phyloP scores from a whole-genome alignment of 2,329 filamentous ascomycete genomes.

The Penicillium corylophilum region DNA sequence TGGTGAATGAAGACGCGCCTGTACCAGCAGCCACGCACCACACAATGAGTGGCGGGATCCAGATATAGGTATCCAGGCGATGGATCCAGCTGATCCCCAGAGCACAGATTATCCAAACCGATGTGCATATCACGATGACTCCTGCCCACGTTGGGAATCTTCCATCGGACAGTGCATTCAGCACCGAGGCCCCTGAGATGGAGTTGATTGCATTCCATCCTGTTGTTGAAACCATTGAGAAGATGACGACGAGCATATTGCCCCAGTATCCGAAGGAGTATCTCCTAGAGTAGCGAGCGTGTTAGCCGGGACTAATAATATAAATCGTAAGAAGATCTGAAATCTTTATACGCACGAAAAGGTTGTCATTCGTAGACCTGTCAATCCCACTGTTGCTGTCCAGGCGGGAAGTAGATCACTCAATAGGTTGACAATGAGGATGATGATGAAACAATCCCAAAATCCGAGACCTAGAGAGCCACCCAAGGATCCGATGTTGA shows the following conservation, averaged over 20 bases:
- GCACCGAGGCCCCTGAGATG: constrained; percentile 37
- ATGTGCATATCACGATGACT: constrained; percentile 39
- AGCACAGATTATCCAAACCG: constrained; percentile 38
- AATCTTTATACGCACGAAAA: constrained; percentile 25
- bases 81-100: constrained; percentile 43
- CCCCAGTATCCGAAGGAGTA: constrained; percentile 43
- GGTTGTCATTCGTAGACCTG: constrained; percentile 38
- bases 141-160: constrained; percentile 38
- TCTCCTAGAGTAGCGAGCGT: constrained; percentile 15
- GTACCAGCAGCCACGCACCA: constrained; percentile 41
- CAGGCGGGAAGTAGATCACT: constrained; percentile 30
- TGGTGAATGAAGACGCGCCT: constrained; percentile 34
- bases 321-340: background rate
- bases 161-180: constrained; percentile 39
- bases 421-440: constrained; percentile 34
- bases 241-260: constrained; percentile 37
- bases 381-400: constrained; percentile 35
- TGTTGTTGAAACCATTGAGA: constrained; percentile 40
- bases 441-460: constrained; percentile 40
- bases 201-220: constrained; percentile 43
- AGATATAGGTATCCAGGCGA: constrained; percentile 35
- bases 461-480: constrained; percentile 35
- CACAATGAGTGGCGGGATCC: constrained; percentile 39
- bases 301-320: too few relatives aligned
- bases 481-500: constrained; percentile 35